A percentile compares a stretch with the other conserved stretches of the same genome.
phyloP scores from a whole-genome alignment of 2,329 filamentous ascomycete species.

The Mycocentrospora acerina region DNA sequence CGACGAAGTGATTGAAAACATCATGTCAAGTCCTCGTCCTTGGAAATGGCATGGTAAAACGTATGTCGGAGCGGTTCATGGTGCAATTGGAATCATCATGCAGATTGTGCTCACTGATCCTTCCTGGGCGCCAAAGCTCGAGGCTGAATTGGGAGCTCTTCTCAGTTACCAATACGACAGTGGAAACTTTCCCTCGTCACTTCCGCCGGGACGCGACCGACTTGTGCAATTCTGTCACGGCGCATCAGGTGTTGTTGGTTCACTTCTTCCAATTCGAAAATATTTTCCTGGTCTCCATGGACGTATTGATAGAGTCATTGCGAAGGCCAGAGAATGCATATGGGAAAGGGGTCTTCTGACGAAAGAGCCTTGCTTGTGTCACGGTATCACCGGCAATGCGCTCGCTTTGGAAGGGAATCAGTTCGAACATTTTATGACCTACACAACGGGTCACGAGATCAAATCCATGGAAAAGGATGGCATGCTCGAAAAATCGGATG shows the following conservation, averaged over 20 bases:
- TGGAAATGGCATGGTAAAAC: conserved; percentile 67
- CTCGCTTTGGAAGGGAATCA: conserved; percentile 54
- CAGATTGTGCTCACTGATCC: conserved; percentile 65
- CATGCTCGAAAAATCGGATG: conserved; percentile 54
- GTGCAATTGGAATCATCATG: conserved; percentile 69
- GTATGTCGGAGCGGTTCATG: conserved; percentile 68
- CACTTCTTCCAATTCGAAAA: conserved; percentile 57
- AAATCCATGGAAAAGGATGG: conserved; percentile 55
- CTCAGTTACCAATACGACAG: conserved; percentile 61
- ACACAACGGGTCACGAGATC: conserved; percentile 59
- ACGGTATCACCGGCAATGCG: conserved; percentile 66
- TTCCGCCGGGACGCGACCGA: conserved; percentile 50
- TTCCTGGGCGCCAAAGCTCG: conserved; percentile 55
- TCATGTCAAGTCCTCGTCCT: conserved; percentile 56
- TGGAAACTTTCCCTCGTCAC: conserved; percentile 65
- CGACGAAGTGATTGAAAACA: conserved; percentile 59
- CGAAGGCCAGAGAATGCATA: conserved; percentile 54
- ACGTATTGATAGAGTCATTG: conserved; percentile 56
- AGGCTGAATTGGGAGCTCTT: conserved; percentile 55
- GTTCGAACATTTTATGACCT: conserved; percentile 60
- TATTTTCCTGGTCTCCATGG: conserved; percentile 58
- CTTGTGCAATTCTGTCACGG: conserved; percentile 70
- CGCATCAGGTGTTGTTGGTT: conserved; percentile 63
- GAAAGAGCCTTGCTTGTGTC: conserved; percentile 67
- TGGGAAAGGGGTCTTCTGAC: conserved; percentile 61